phyloP scores from a whole-genome alignment of 768 basidiomycete species.

The Stropharia rugosoannulata region DNA sequence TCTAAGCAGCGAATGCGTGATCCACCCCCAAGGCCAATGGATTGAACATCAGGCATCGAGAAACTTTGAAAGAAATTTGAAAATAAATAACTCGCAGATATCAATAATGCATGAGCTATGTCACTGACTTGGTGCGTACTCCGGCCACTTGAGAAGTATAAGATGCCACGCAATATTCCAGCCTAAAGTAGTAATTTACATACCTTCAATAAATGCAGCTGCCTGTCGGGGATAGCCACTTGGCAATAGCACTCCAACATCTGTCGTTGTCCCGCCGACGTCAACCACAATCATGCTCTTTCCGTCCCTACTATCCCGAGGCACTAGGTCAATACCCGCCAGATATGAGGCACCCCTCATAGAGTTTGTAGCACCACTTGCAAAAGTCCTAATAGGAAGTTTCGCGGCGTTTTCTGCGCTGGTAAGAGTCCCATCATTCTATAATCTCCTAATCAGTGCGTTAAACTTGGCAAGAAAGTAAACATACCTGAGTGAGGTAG shows the following conservation, averaged over 20 bases:
- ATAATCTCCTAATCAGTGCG: background rate
- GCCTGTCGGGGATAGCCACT: constrained; percentile 63
- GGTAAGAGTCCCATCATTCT: constrained; percentile 58
- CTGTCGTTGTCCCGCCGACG: constrained; percentile 66
- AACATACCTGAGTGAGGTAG: constrained; percentile 45
- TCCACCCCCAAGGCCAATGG: constrained; percentile 66
- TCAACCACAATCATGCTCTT: constrained; percentile 53
- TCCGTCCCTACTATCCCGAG: constrained; percentile 10
- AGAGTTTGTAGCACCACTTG: constrained; percentile 63
- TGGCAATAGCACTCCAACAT: constrained; percentile 60
- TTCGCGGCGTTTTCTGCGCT: constrained; percentile 47
- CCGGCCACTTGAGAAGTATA: constrained; percentile 40
- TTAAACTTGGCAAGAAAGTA: background rate
- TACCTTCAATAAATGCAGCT: constrained; percentile 53
- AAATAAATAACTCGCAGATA: background rate
- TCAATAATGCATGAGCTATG: background rate
- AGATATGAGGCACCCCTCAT: constrained; percentile 70
- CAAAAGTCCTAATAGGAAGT: constrained; percentile 64
- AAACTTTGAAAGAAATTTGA: constrained; percentile 27
- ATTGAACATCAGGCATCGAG: constrained; percentile 56
- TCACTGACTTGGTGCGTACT: constrained; percentile 47
- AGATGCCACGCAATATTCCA: background rate
- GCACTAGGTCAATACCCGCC: constrained; percentile 32
- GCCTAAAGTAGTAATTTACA: background rate
- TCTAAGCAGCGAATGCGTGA: constrained; percentile 43